Base-by-base conservation (phyloP, 1,284 basidiomycete species). In the Ceratobasidium sp. region DNA sequence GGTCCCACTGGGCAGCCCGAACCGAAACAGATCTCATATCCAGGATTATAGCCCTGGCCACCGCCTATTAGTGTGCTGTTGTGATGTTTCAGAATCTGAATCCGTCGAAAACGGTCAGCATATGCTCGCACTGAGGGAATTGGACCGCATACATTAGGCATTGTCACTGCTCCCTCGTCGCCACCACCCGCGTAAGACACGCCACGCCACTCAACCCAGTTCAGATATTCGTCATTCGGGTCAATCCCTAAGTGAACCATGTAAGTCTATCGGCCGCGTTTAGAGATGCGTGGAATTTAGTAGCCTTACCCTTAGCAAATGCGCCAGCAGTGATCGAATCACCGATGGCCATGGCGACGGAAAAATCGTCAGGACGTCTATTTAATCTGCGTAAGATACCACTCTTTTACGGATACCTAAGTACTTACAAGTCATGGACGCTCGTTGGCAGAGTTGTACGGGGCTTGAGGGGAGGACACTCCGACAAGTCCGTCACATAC, bases 251-350 rank as follows among this genome's bases (percentile, higher is more conserved):
- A n/a, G n/a, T n/a, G n/a, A n/a, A n/a, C n/a, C n/a, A n/a, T n/a
- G n/a, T n/a, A n/a, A n/a, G n/a, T n/a, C n/a, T n/a, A n/a, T n/a
- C n/a, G n/a, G n/a, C n/a, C n/a, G n/a, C n/a, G n/a, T n/a, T n/a
- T n/a, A n/a, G n/a, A n/a, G n/a, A n/a, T n/a, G n/a, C n/a, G n/a
- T n/a, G n/a, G n/a, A n/a, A n/a, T n/a, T n/a, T n/a, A n/a, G n/a
- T n/a, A n/a, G n/a, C n/a, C 60, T 14, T 1, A 76, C 80, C 80
- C 60, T 81, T 79, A 7, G 85, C 84, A 44, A 85, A 82, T 10
- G 84, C 79, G 0, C 82, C 85, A 4, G 85, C 85, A 0, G 85
- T 84, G 80, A 86, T 85, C 1, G 83, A 84, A 77, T 86, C 85
- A 0, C 85, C 85, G 18, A 85, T 27, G 7, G 84, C 85, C 82